Base-by-base conservation (phyloP, 2,329 filamentous ascomycete species). In the Amylocarpus encephaloides region DNA sequence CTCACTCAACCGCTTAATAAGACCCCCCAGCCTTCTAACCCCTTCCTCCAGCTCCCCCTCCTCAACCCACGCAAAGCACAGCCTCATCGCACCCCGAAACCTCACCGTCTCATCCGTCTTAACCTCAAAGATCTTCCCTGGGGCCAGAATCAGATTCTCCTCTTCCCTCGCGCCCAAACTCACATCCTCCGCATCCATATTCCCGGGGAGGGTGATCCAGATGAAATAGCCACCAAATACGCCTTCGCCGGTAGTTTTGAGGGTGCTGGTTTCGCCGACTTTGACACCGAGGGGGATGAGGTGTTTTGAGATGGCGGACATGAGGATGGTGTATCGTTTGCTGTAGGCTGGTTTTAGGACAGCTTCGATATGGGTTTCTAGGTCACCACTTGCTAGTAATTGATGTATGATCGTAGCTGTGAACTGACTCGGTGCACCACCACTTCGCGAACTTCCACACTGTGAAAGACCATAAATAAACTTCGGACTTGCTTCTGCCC, bases 171-270 rank as follows among this genome's bases (percentile, higher is more conserved):
- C 83, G 35, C 72, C 71, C 6, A 79, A 78, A 30, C 89, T 71
- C 6, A 75, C 73, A 30, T 69, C 69, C 33, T 76, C 80, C 7
- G 74, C 71, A 48, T 85, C 69, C 2, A 71, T 40, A 49, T 55
- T 66, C 1, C 66, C 55, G 0, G 83, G 82, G 4, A 95, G 67
- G 1, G 73, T 75, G 22, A 94, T 67, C 89, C 89, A 95, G 43
- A 95, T 72, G 66, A 95, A 95, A 65, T 92, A 95, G 0, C 90
- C 90, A 0, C 90, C 90, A 29, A 83, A 85, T 2, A 83, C 66
- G 65, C 32, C 71, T 67, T 49, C 66, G 60, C 49, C 76, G 68
- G 12, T 67, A 66, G 34, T 73, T 52, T 60, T 67, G 11, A 38
- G 5, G 35, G 30, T 7, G 15, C 3, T 10, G 34, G 35, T 47